Percentiles rank a stretch among this genome's conserved stretches.
Evolutionary conservation across 306 rosid genomes (phyloP).

Genomic region (Alnus rubra): DNA sequence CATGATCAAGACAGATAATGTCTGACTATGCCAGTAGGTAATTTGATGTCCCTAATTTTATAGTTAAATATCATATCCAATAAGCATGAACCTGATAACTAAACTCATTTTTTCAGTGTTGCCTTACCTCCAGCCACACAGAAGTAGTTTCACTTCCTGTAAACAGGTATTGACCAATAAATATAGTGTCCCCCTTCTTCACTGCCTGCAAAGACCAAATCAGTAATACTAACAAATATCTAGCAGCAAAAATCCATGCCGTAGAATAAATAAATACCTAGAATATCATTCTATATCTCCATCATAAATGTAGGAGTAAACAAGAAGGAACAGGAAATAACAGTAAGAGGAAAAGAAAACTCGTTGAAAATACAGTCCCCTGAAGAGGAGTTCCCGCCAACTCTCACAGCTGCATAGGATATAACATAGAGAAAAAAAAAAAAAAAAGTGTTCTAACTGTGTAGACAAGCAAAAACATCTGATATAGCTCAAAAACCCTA

Average conservation of each 20-base stretch:
- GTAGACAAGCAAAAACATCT: neutral
- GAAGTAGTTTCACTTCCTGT: constrained; percentile 61
- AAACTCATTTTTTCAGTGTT: neutral
- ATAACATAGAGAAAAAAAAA: neutral
- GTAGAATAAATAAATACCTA: neutral
- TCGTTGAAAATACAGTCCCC: neutral
- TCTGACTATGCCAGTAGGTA: neutral
- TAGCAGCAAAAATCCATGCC: neutral
- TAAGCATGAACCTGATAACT: constrained; percentile 1
- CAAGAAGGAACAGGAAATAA: neutral
- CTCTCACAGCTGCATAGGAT: neutral
- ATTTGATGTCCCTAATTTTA: neutral
- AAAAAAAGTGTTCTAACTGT: neutral
- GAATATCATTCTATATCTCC: neutral
- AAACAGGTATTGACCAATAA: constrained; percentile 55
- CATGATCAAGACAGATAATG: neutral
- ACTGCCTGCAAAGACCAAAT: constrained; percentile 43
- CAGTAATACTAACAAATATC: neutral
- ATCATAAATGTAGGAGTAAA: neutral
- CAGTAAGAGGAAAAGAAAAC: neutral
- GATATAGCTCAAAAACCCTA: neutral
- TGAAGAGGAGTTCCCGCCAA: neutral
- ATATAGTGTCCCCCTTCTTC: constrained; percentile 48
- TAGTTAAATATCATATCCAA: neutral
- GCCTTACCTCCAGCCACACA: constrained; percentile 53